Evolutionary conservation across 129 eudicot species (phyloP).

Genomic region (Lonicera japonica): DNA sequence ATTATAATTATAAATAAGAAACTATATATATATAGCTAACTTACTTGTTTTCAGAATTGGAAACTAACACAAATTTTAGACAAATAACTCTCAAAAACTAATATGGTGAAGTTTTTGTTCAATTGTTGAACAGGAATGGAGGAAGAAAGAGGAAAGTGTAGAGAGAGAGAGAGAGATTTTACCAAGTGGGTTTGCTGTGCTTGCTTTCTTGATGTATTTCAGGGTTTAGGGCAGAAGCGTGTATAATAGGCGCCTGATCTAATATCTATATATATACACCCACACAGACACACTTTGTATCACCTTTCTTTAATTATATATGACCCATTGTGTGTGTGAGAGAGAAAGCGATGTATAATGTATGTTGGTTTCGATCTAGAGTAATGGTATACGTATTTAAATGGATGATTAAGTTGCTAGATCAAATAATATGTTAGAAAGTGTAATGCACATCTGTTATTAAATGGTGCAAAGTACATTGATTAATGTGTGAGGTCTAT

Average conservation of each 20-base stretch:
- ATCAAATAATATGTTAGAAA: too few species aligned
- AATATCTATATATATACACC: background rate
- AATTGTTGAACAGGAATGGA: constrained; percentile 8
- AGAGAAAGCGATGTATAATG: too few species aligned
- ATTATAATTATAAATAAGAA: too few species aligned
- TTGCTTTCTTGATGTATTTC: constrained; percentile 7
- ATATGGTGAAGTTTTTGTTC: constrained; percentile 4
- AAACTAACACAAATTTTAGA: constrained; percentile 5
- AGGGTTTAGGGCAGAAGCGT: constrained; percentile 15
- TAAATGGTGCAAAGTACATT: too few species aligned
- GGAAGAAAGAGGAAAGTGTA: constrained; percentile 20
- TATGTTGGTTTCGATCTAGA: background rate
- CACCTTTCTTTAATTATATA: too few species aligned
- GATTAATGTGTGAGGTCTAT: too few species aligned
- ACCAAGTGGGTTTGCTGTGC: constrained; percentile 1
- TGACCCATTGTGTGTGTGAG: background rate
- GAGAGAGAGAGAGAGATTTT: constrained; percentile 12
- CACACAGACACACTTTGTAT: too few species aligned
- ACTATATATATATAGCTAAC: too few species aligned
- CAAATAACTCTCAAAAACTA: constrained; percentile 13
- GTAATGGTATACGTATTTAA: too few species aligned
- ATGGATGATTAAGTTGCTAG: too few species aligned
- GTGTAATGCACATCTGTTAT: too few species aligned
- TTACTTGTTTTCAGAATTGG: too few species aligned
- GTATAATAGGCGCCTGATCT: constrained; percentile 7